Percentiles rank a stretch among this genome's conserved stretches.
Conservation (phyloP, 345 rosid species). For the Rhodamnia argentea region DNA sequence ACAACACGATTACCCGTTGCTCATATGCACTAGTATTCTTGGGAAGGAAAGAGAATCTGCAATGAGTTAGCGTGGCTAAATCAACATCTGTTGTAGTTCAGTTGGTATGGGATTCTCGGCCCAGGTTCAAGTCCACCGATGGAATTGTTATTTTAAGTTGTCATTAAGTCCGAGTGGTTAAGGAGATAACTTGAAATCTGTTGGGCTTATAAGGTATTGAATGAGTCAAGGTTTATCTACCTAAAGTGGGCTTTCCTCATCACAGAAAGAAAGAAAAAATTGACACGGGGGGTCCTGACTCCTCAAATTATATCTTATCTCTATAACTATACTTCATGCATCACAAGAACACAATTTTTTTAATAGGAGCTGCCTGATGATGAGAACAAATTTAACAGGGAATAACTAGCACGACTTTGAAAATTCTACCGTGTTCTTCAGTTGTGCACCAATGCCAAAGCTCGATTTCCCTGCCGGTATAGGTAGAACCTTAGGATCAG, state of each 20-base stretch:
- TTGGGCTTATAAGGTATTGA: neutral
- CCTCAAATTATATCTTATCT: neutral
- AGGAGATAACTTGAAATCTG: neutral
- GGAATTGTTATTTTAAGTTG: neutral
- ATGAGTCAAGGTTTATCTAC: neutral
- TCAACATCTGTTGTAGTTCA: neutral
- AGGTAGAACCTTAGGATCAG: conserved; percentile 72
- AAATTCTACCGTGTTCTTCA: conserved; percentile 61
- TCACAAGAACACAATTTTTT: neutral
- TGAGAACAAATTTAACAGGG: neutral
- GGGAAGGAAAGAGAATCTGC: neutral
- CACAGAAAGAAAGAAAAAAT: neutral
- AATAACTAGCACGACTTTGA: neutral
- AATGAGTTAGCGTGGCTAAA: neutral
- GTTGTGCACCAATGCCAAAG: conserved; percentile 87
- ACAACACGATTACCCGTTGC: neutral
- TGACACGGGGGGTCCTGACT: neutral
- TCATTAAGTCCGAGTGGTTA: neutral
- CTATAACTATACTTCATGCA: neutral
- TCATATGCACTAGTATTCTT: neutral
- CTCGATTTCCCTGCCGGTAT: conserved; percentile 71
- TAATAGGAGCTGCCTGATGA: neutral
- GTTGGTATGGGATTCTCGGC: neutral
- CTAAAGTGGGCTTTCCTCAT: neutral
- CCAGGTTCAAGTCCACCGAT: neutral